Base-by-base conservation (phyloP, 2,329 filamentous ascomycete genomes). In the Talaromyces amestolkiae region DNA sequence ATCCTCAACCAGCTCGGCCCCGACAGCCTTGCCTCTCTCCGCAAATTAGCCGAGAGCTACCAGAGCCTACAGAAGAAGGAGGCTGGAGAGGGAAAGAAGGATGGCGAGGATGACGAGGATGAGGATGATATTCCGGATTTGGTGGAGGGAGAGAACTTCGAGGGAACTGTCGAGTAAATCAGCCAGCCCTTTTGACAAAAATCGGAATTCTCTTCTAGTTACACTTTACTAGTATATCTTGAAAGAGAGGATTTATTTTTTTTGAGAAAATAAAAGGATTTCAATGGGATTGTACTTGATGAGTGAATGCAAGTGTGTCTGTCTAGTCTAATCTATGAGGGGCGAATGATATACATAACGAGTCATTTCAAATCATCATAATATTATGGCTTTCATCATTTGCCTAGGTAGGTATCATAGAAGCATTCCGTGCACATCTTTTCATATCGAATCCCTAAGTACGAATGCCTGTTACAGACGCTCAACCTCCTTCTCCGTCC, bases 1-100 rank as follows among this genome's bases (percentile, higher is more conserved):
- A 99, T 99, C 84, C 91, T 99, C 70, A 99, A 98, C 90, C 95
- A 99, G 86, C 92, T 99, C 70, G 95, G 95, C 77, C 95, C 95
- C 77, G 95, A 99, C 86, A 97, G 92, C 70, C 91, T 99, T 67
- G 95, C 95, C 68, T 97, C 93, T 70, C 92, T 99, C 77, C 92
- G 95, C 82, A 98, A 98, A 87, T 88, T 99, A 70, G 95, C 95
- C 75, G 95, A 99, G 88, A 96, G 91, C 87, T 99, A 99, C 88
- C 95, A 99, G 89, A 95, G 88, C 85, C 89, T 98, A 88, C 94
- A 97, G 85, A 97, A 97, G 90, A 90, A 89, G 78, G 91, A 92
- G 81, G 91, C 85, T 67, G 87, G 91, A 77, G 89, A 88, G 71
- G 91, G 88, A 75, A 89, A 91, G 81, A 87, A 89, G 74, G 87